Percentiles rank a stretch among this genome's conserved stretches.
These are phyloP conservation scores for Russula emetica DNA, from an alignment of 768 basidiomycete genomes.

Conservation along the genomic window DNA sequence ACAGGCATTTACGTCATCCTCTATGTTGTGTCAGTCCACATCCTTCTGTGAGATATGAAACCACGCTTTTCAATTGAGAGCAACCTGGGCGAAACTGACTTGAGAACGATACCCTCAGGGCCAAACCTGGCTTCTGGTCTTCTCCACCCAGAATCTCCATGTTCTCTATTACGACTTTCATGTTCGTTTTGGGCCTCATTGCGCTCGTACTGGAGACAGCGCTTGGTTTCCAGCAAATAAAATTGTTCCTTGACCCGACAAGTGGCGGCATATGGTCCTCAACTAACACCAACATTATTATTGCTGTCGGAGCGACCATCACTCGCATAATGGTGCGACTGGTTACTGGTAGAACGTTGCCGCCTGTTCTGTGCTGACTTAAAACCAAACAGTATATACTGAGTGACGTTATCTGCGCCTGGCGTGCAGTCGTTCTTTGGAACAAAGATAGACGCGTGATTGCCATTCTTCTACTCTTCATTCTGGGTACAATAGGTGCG, in stretches of 20 bases:
- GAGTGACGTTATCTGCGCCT: constrained; percentile 22
- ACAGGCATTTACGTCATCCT: constrained; percentile 12
- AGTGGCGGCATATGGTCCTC: constrained; percentile 15
- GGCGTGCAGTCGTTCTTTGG: constrained; percentile 23
- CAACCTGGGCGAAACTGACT: background rate
- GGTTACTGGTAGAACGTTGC: background rate
- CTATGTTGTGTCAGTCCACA: constrained; percentile 13
- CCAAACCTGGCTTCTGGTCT: constrained; percentile 13
- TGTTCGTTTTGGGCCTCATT: constrained; percentile 17
- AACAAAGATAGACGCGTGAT: constrained; percentile 18
- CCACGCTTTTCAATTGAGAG: background rate
- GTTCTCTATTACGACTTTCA: constrained; percentile 21
- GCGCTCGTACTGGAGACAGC: constrained; percentile 15
- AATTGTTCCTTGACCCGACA: constrained; percentile 6
- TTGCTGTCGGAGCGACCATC: constrained; percentile 5
- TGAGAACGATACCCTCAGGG: background rate
- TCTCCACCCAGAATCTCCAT: constrained; percentile 18
- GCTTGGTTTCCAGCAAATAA: constrained; percentile 14
- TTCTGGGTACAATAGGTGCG: constrained; percentile 10
- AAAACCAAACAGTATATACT: constrained; percentile 12
- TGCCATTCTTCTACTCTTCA: constrained; percentile 16
- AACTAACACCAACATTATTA: background rate
- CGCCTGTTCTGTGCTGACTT: background rate
- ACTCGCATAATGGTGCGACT: constrained; percentile 14
- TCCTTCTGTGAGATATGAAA: constrained; percentile 16